Evolutionary conservation across 129 eudicot species (phyloP).

Genomic region (Flaveria linearis): DNA sequence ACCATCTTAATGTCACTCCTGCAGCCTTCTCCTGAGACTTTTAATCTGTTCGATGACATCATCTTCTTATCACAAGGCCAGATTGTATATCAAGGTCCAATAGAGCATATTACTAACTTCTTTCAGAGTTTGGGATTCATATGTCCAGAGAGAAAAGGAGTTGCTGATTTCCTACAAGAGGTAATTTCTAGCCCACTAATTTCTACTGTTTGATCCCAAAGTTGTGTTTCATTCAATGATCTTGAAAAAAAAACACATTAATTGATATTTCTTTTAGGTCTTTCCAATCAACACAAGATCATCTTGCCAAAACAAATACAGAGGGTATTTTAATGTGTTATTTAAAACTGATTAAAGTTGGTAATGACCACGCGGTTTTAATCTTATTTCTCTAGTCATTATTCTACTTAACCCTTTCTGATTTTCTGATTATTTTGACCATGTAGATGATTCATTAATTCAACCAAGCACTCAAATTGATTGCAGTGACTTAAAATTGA

Average conservation of each 20-base stretch:
- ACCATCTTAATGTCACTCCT: constrained; percentile 88
- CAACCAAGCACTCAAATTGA: too few relatives aligned
- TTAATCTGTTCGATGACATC: constrained; percentile 82
- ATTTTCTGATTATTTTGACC: too few relatives aligned
- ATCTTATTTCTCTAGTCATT: background rate
- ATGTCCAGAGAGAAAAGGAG: constrained; percentile 88
- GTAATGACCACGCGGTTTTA: background rate
- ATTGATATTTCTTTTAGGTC: background rate
- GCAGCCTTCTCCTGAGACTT: constrained; percentile 97
- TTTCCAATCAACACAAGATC: too few relatives aligned
- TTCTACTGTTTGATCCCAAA: constrained; percentile 3
- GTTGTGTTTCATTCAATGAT: background rate
- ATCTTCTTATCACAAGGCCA: constrained; percentile 85
- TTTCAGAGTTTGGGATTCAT: constrained; percentile 78
- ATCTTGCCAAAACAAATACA: too few relatives aligned
- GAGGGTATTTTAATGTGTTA: too few relatives aligned
- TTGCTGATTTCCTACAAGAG: constrained; percentile 98
- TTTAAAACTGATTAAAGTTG: background rate
- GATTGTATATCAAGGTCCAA: constrained; percentile 85
- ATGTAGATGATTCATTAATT: too few relatives aligned
- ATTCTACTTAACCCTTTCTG: too few relatives aligned
- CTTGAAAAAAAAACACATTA: background rate
- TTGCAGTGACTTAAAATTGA: too few relatives aligned
- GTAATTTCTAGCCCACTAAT: constrained; percentile 35
- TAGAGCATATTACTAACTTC: constrained; percentile 69